phyloP scores from a whole-genome alignment of 2,329 filamentous ascomycete genomes.

The Fonsecaea pedrosoi region DNA sequence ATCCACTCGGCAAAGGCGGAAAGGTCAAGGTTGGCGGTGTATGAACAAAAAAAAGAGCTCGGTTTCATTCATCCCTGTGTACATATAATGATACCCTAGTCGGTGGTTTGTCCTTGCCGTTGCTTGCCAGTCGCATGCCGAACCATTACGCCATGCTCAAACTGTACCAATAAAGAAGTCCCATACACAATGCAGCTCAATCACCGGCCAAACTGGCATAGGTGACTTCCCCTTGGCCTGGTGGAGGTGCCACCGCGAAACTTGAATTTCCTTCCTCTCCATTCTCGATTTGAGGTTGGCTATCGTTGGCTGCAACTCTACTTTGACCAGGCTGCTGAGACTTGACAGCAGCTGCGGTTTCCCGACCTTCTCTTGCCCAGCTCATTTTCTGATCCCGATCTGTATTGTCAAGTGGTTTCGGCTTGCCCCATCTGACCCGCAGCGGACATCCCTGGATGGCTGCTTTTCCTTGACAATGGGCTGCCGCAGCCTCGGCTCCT shows the following conservation, averaged over 20 bases:
- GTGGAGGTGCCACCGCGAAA: slow-evolving; percentile 73
- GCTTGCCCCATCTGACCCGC: slow-evolving; percentile 88
- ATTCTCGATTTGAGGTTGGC: slow-evolving; percentile 50
- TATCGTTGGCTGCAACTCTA: slow-evolving; percentile 41
- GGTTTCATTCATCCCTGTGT: slow-evolving; percentile 4
- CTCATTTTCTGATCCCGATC: slow-evolving; percentile 82
- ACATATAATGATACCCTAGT: slow-evolving; percentile 30
- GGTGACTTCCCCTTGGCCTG: slow-evolving; percentile 76
- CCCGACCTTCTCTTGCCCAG: slow-evolving; percentile 79
- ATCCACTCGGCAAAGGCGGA: slow-evolving; percentile 36
- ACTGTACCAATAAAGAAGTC: slow-evolving; percentile 35
- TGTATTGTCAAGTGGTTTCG: slow-evolving; percentile 89
- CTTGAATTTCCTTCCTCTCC: slow-evolving; percentile 46
- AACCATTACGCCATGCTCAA: slow-evolving; percentile 42
- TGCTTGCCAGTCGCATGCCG: slow-evolving; percentile 8
- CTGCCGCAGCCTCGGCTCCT: slow-evolving; percentile 83
- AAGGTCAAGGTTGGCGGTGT: slow-evolving; percentile 46
- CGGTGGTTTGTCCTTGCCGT: slow-evolving; percentile 1
- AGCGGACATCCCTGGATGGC: slow-evolving; percentile 91
- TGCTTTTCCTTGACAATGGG: slow-evolving; percentile 82
- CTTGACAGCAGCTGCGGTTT: slow-evolving; percentile 59
- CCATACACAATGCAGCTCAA: slow-evolving; percentile 50
- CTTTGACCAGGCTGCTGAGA: slow-evolving; percentile 44
- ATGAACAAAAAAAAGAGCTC: slow-evolving; percentile 33
- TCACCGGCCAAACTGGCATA: slow-evolving; percentile 88